Base-by-base conservation (phyloP, 768 basidiomycete species). In the Lentinula sp. region DNA sequence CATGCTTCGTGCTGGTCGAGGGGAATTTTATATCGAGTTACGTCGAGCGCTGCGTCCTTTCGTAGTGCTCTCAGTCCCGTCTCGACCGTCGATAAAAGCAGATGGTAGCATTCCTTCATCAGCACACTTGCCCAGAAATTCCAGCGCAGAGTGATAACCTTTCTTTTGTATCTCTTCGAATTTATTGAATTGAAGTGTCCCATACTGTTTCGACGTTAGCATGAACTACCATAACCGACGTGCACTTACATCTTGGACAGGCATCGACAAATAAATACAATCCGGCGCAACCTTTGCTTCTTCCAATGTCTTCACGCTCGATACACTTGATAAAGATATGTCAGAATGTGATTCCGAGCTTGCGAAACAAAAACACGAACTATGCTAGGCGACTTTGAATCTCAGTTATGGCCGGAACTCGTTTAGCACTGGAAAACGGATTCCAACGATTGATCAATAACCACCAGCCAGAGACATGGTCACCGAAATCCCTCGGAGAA, bases 401-500 rank as follows among this genome's bases (percentile, higher is more conserved):
- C 71, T 96, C 94, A 11, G 95, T 90, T 66, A 96, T 93, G 13
- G 89, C 87, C 37, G 95, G 95, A 16, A 96, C 83, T 59, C 81
- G 84, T 60, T 83, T 79, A 37, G 86, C 84, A 68, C 80, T 84
- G 5, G 91, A 90, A 70, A 95, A 95, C 0, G 94, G 94, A 68
- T 95, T 95, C 88, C 86, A 98, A 55, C 93, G 79, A 71, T 97
- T 98, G 62, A 98, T 70, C 56, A 98, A 76, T 16, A 98, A 81
- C 91, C 93, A 98, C 88, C 92, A 97, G 32, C 97, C 97, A 3
- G 95, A 97, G 2, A 99, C 81, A 1, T 91, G 88, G 67, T 99
- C 97, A 5, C 97, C 95, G 72, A 95, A 97, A 66, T 91, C 88
- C 57, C 97, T 82, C 0, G 96, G 95, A 1, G 92, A 92, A 61